Conservation (phyloP, 805 yeast genomes). For the Saccharomycopsis vini region DNA sequence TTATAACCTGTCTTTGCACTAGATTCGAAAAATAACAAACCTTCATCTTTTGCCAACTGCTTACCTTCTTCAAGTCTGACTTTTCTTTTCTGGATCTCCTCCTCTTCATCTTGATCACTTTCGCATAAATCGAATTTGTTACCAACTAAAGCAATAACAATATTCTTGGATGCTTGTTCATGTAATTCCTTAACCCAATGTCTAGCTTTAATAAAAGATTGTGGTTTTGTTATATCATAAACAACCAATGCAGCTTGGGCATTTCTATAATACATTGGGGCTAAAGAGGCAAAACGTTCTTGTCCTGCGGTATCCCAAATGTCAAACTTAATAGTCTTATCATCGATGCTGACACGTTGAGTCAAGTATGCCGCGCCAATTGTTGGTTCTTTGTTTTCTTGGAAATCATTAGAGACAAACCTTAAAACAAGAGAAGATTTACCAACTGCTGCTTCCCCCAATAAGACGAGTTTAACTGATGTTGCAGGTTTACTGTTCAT, state of each 20-base stretch:
- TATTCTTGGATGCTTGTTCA: slow-evolving; percentile 89
- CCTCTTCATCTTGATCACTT: slow-evolving; percentile 29
- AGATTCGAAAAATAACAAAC: slow-evolving; percentile 83
- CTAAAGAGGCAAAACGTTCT: slow-evolving; percentile 90
- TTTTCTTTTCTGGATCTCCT: slow-evolving; percentile 44
- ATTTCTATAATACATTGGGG: slow-evolving; percentile 95
- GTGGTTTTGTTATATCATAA: slow-evolving; percentile 90
- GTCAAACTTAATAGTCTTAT: slow-evolving; percentile 81
- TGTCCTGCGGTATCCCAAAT: slow-evolving; percentile 99
- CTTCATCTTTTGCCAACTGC: slow-evolving; percentile 84
- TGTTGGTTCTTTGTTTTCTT: slow-evolving; percentile 95
- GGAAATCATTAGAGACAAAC: slow-evolving; percentile 91
- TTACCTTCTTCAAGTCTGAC: slow-evolving; percentile 83
- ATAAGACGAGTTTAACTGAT: slow-evolving; percentile 78
- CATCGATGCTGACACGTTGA: slow-evolving; percentile 83
- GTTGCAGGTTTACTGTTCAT: slow-evolving; percentile 38
- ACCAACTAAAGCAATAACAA: slow-evolving; percentile 88
- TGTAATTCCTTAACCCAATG: slow-evolving; percentile 97
- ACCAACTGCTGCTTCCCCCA: slow-evolving; percentile 98
- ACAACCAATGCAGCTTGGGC: slow-evolving; percentile 97
- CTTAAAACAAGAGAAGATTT: slow-evolving; percentile 87
- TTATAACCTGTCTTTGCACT: slow-evolving; percentile 86
- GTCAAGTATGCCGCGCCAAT: slow-evolving; percentile 97
- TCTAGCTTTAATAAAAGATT: slow-evolving; percentile 89
- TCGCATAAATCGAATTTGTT: slow-evolving; percentile 79